These are phyloP conservation scores for Madurella fahalii DNA, from an alignment of 2,329 filamentous ascomycete genomes.

Conservation along the genomic window DNA sequence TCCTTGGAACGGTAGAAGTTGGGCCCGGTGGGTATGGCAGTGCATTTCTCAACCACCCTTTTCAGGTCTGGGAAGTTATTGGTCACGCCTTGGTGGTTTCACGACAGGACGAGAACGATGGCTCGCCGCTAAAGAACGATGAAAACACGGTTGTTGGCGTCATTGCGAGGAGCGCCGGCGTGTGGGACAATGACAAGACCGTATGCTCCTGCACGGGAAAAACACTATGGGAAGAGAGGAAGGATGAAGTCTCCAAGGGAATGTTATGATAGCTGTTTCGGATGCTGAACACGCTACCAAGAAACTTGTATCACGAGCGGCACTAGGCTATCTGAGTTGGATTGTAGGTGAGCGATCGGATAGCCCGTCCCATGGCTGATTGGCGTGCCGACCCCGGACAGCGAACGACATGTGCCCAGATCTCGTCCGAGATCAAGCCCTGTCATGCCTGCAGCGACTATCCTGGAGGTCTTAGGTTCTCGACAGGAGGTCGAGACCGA, in stretches of 20 bases:
- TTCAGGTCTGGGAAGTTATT: constrained; percentile 95
- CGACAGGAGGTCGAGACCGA: neutral
- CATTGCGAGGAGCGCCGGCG: constrained; percentile 90
- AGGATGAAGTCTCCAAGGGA: constrained; percentile 81
- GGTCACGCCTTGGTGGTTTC: constrained; percentile 88
- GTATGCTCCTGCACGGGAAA: constrained; percentile 97
- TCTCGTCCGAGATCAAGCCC: neutral
- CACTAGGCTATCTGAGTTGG: neutral
- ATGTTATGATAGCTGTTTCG: constrained; percentile 62
- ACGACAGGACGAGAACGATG: constrained; percentile 52
- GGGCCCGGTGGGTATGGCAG: constrained; percentile 70
- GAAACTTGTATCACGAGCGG: neutral
- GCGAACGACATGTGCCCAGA: neutral
- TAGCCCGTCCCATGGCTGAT: neutral
- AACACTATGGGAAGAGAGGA: constrained; percentile 95
- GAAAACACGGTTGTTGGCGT: constrained; percentile 85
- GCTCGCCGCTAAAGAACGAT: constrained; percentile 66
- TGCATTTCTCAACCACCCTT: constrained; percentile 73
- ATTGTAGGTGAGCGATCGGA: neutral
- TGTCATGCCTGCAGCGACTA: neutral
- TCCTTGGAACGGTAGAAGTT: constrained; percentile 73
- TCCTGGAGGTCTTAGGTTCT: neutral
- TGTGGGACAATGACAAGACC: constrained; percentile 98
- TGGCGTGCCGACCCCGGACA: neutral
- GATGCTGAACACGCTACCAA: neutral